phyloP scores from a whole-genome alignment of 257 asterid species.

The Lavandula angustifolia region DNA sequence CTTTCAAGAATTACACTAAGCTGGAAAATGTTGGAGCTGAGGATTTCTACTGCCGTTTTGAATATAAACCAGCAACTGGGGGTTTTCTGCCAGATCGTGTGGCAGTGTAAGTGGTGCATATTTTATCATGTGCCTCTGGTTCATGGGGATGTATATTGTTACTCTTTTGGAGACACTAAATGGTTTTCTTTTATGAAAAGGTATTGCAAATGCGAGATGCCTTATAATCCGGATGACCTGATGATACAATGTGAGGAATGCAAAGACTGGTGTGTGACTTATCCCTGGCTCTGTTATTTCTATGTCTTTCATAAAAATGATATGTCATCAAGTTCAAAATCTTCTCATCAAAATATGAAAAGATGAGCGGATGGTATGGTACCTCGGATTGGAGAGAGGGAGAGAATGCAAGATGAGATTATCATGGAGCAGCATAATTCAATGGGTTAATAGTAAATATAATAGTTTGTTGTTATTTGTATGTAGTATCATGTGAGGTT shows the following conservation, averaged over 20 bases:
- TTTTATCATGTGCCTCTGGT: slow-evolving; percentile 6
- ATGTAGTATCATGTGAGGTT: background rate
- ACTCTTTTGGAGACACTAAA: slow-evolving; percentile 28
- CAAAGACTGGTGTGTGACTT: slow-evolving; percentile 60
- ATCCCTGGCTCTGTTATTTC: slow-evolving; percentile 12
- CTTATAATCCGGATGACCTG: slow-evolving; percentile 73
- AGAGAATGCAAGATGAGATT: slow-evolving; percentile 4
- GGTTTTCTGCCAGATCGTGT: slow-evolving; percentile 57
- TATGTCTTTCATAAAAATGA: background rate
- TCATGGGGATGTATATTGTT: background rate
- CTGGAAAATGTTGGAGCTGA: slow-evolving; percentile 55
- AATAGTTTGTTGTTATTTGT: background rate
- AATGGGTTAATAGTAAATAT: background rate
- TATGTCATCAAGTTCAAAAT: slow-evolving; percentile 4
- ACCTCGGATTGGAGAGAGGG: background rate
- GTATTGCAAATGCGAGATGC: slow-evolving; percentile 84
- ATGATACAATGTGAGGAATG: slow-evolving; percentile 78
- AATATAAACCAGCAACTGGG: slow-evolving; percentile 55
- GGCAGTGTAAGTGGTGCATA: slow-evolving; percentile 53
- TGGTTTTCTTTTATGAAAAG: slow-evolving; percentile 36
- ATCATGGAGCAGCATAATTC: background rate
- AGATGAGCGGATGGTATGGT: background rate
- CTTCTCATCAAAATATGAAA: background rate
- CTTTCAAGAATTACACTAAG: slow-evolving; percentile 60
- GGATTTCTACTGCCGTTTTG: slow-evolving; percentile 66